A percentile compares a stretch with the other conserved stretches of the same genome.
These are phyloP conservation scores for Sophora flavescens DNA, from an alignment of 306 rosid genomes.

Conservation along the genomic window DNA sequence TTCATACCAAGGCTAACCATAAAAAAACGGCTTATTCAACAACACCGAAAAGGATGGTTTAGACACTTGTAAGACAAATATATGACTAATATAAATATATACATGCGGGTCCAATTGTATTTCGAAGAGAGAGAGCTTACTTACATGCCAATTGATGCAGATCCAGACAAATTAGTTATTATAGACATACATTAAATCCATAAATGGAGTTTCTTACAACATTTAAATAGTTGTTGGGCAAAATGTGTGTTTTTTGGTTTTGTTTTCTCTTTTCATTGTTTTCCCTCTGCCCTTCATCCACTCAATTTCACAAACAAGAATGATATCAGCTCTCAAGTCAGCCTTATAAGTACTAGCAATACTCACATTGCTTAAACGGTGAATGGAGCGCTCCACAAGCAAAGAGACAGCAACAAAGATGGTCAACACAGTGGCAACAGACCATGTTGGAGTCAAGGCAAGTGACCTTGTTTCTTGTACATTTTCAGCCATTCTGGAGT, in stretches of 20 bases:
- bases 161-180: slow-evolving; percentile 28
- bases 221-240: neutral
- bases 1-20: slow-evolving; percentile 35
- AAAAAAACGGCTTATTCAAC: neutral
- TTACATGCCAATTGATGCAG: slow-evolving; percentile 1
- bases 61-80: neutral
- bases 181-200: neutral
- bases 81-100: neutral
- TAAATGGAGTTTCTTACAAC: slow-evolving; percentile 13
- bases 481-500: slow-evolving; percentile 66
- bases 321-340: neutral
- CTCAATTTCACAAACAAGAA: slow-evolving; percentile 20
- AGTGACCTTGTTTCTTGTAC: slow-evolving; percentile 72
- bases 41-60: neutral
- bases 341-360: slow-evolving; percentile 28
- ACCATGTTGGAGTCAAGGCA: slow-evolving; percentile 99
- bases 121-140: slow-evolving; percentile 2
- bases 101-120: neutral
- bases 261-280: neutral
- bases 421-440: slow-evolving; percentile 93
- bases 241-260: neutral
- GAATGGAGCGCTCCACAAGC: slow-evolving; percentile 93
- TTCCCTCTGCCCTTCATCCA: slow-evolving; percentile 1
- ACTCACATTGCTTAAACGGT: slow-evolving; percentile 63
- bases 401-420: slow-evolving; percentile 89